These are phyloP conservation scores for Pneumocystis murina DNA, from an alignment of 1,139 yeast species.

Conservation along the genomic window DNA sequence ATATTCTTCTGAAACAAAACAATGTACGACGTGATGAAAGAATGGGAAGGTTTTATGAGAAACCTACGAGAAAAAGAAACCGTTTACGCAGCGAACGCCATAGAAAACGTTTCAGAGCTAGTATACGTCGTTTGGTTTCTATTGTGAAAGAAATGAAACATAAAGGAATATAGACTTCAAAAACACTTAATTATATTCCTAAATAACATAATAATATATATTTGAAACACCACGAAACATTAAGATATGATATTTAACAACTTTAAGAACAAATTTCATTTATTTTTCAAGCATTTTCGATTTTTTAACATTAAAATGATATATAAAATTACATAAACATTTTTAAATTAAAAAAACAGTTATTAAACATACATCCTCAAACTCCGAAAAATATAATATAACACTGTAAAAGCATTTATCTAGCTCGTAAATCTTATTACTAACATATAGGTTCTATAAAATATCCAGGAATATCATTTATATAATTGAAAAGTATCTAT, in stretches of 20 bases:
- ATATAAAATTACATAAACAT: too few relatives aligned
- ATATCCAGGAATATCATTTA: too few relatives aligned
- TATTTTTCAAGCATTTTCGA: neutral
- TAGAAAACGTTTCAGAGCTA: conserved; percentile 8
- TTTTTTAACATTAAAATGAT: neutral
- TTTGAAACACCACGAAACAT: neutral
- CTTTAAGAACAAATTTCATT: neutral
- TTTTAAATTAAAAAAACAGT: too few relatives aligned
- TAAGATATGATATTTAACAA: neutral
- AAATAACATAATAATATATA: neutral
- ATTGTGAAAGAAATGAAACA: conserved; percentile 10
- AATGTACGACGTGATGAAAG: conserved; percentile 7
- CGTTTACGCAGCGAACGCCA: conserved; percentile 11
- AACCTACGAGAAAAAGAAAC: conserved; percentile 10
- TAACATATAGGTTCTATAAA: too few relatives aligned
- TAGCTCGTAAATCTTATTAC: too few relatives aligned
- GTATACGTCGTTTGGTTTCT: conserved; percentile 8
- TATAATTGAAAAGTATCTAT: too few relatives aligned
- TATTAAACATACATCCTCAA: neutral
- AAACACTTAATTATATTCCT: neutral
- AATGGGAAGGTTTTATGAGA: conserved; percentile 9
- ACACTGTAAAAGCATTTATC: neutral
- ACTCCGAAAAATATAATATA: neutral
- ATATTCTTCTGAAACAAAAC: conserved; percentile 14
- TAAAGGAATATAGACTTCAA: conserved; percentile 1